A percentile compares a stretch with the other conserved stretches of the same genome.
Evolutionary conservation across 108 stramenopile species (phyloP).

Genomic region (Craspedostauros australis): DNA sequence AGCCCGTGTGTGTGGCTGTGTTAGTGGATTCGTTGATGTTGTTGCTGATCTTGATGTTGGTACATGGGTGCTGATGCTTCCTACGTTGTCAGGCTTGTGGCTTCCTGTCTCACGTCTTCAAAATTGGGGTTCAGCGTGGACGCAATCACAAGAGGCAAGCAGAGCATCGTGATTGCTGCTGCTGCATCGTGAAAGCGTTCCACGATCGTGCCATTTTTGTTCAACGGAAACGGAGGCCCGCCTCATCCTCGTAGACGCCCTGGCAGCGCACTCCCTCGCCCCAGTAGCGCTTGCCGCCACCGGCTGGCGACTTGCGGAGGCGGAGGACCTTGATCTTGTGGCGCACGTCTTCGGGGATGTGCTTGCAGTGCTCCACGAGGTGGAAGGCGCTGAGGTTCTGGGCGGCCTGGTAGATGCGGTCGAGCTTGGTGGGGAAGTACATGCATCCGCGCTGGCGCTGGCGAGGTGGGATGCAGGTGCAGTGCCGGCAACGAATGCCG

Average conservation of each 20-base stretch:
- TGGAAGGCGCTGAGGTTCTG: slow-evolving; percentile 34
- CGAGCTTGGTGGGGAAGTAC: slow-evolving; percentile 31
- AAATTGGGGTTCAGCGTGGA: too few relatives aligned
- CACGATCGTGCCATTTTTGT: too few relatives aligned
- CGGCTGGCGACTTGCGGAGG: slow-evolving; percentile 40
- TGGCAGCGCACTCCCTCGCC: slow-evolving; percentile 35
- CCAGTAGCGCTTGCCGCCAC: slow-evolving; percentile 80
- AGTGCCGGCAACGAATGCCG: slow-evolving; percentile 48
- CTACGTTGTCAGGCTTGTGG: too few relatives aligned
- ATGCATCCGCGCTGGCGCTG: slow-evolving; percentile 8
- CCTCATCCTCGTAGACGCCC: slow-evolving; percentile 28
- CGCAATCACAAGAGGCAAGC: too few relatives aligned
- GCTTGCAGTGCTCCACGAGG: slow-evolving; percentile 21
- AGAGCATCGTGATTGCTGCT: too few relatives aligned
- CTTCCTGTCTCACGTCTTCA: too few relatives aligned
- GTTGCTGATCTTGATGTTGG: too few relatives aligned
- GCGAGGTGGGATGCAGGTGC: slow-evolving; percentile 24
- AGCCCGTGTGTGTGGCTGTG: too few relatives aligned
- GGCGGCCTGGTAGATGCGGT: slow-evolving; percentile 47
- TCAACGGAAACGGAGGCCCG: slow-evolving; percentile 15
- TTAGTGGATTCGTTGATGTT: too few relatives aligned
- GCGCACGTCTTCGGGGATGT: slow-evolving; percentile 28
- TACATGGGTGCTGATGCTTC: too few relatives aligned
- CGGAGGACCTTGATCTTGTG: slow-evolving; percentile 27
- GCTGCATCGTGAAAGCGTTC: too few relatives aligned